phyloP scores from a whole-genome alignment of 2,329 filamentous ascomycete species.

The Pestalotiopsis sp. region DNA sequence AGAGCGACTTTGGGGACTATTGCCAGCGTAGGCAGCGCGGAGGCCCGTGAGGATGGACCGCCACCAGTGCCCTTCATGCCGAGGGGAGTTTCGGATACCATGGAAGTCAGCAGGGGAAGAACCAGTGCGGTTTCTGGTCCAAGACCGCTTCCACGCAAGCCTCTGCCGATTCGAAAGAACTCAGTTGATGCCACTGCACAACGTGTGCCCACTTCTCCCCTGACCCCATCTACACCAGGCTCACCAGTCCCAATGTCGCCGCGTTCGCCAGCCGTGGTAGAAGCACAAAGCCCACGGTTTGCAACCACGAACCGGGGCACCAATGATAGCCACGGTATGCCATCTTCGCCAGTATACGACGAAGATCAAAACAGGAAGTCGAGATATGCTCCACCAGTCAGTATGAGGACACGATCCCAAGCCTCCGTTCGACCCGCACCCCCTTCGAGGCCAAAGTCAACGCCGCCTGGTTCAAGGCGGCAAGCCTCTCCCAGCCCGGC shows the following conservation, averaged over 20 bases:
- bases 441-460: constrained; percentile 38
- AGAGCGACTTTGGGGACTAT: constrained; percentile 53
- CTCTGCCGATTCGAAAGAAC: constrained; percentile 23
- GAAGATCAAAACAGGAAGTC: constrained; percentile 26
- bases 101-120: background rate
- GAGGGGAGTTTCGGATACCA: background rate
- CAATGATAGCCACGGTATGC: background rate
- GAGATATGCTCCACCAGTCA: constrained; percentile 43
- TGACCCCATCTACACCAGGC: background rate
- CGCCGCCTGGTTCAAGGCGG: constrained; percentile 27
- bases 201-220: background rate
- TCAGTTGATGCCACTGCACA: background rate
- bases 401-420: constrained; percentile 43
- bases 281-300: background rate
- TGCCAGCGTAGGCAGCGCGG: constrained; percentile 50
- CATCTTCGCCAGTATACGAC: background rate
- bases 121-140: background rate
- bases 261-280: background rate
- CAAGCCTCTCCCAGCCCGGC: constrained; percentile 15
- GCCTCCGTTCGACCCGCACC: constrained; percentile 35
- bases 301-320: background rate
- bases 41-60: constrained; percentile 31
- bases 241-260: background rate
- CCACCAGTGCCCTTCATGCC: constrained; percentile 8
- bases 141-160: constrained; percentile 32